Conservation (phyloP, 208 protist species). For the Trichomonas tenax region DNA sequence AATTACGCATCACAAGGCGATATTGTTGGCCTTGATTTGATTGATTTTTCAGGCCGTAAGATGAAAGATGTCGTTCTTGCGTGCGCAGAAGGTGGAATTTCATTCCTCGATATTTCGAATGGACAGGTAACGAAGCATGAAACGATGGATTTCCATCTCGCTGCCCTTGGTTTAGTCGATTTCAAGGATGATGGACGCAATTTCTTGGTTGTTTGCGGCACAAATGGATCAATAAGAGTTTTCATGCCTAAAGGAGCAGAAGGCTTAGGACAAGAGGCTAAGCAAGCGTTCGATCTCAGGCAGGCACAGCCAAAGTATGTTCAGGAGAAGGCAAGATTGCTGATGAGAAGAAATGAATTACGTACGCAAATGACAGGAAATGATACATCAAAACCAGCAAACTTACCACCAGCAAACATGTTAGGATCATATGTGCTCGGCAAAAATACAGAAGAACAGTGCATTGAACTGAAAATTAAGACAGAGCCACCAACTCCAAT, state of each 20-base stretch:
- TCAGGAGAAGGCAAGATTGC: neutral
- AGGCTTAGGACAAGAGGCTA: neutral
- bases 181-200: neutral
- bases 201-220: neutral
- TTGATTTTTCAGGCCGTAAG: neutral
- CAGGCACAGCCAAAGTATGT: neutral
- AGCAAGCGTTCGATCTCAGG: neutral
- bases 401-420: neutral
- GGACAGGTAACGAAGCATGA: neutral
- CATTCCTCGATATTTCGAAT: neutral
- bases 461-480: neutral
- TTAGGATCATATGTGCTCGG: neutral
- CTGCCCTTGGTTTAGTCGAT: neutral
- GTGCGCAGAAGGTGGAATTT: neutral
- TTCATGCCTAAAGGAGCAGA: neutral
- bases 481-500: neutral
- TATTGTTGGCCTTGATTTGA: neutral
- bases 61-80: neutral
- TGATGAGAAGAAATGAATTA: neutral
- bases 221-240: neutral
- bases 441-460: neutral
- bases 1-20: neutral
- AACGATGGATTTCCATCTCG: neutral
- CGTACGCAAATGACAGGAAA: neutral
- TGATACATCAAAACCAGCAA: too few relatives aligned